phyloP scores from a whole-genome alignment of 116 monocot genomes.

The Cymodocea nodosa region DNA sequence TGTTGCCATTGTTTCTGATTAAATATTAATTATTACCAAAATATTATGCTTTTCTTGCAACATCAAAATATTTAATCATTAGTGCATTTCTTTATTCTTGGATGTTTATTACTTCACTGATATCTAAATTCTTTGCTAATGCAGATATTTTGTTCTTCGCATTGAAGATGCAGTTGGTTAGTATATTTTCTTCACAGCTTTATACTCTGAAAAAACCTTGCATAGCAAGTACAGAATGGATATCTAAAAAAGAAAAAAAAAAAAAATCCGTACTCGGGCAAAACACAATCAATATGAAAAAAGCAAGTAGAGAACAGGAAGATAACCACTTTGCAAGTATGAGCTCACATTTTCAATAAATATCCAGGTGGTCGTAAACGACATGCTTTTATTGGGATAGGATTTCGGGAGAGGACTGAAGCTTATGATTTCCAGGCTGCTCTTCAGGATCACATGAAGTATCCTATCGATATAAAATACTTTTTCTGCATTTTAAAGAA shows the following conservation, averaged over 20 bases:
- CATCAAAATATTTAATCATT: neutral
- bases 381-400: constrained; percentile 98
- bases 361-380: constrained; percentile 63
- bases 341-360: too few relatives aligned
- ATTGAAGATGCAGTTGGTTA: constrained; percentile 92
- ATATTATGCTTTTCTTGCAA: neutral
- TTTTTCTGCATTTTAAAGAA: neutral
- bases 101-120: neutral
- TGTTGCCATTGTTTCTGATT: neutral
- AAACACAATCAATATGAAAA: too few relatives aligned
- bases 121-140: constrained; percentile 14
- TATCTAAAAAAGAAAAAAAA: too few relatives aligned
- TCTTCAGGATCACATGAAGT: constrained; percentile 99
- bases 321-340: too few relatives aligned
- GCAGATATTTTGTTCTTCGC: constrained; percentile 96
- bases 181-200: constrained; percentile 4
- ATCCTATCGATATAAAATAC: constrained; percentile 27
- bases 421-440: constrained; percentile 99
- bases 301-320: too few relatives aligned
- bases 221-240: too few relatives aligned
- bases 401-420: constrained; percentile 85
- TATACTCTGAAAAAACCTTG: neutral
- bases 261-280: too few relatives aligned
- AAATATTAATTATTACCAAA: neutral
- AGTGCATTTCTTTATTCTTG: neutral